Base-by-base conservation (phyloP, 106 monocot species). In the Phalaenopsis aphrodite region DNA sequence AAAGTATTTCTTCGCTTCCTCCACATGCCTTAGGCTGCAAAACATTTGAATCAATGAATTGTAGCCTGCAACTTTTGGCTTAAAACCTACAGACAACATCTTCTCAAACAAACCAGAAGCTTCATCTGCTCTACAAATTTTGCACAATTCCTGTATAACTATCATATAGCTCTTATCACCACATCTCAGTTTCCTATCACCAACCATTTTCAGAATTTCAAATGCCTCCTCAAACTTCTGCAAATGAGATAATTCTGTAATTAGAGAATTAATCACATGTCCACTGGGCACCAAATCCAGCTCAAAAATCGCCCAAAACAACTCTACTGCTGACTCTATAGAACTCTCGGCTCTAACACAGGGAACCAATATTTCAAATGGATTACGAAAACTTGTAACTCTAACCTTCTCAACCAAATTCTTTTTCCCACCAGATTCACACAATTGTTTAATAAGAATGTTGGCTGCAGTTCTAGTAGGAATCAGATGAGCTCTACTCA, bases 361-460 rank as follows among this genome's bases (percentile, higher is more conserved):
- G 0, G 87, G 87, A 45, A 87, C 84, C 80, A 87, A 68, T 30
- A 87, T 84, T 37, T 87, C 84, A 77, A 81, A 87, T 18, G 84
- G 87, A 76, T 79, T 75, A 1, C 79, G 79, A 23, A 79, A 41
- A 79, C 72, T 41, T 39, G 52, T 79, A 75, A 87, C 84, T 30
- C 38, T 55, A 61, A 87, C 87, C 69, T 81, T 87, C 76, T 77
- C 87, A 16, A 81, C 61, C 41, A 65, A 1, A 37, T 65, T 30
- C 71, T 64, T 77, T 14, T 24, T 23, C 38, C 43, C 55, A 0
- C 78, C 45, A 19, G 78, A 15, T 15, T 76, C 69, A 46, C 82
- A 84, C 52, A 87, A 58, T 21, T 74, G 55, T 56, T 72, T 79
- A 12, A 82, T 57, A 71, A 87, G 79, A 19, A 79, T 56, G 81